Evolutionary conservation across 192 early-diverging fungal species (phyloP), one percentile per base, ranked within the genome.

Genomic region (Podila minutissima): DNA sequence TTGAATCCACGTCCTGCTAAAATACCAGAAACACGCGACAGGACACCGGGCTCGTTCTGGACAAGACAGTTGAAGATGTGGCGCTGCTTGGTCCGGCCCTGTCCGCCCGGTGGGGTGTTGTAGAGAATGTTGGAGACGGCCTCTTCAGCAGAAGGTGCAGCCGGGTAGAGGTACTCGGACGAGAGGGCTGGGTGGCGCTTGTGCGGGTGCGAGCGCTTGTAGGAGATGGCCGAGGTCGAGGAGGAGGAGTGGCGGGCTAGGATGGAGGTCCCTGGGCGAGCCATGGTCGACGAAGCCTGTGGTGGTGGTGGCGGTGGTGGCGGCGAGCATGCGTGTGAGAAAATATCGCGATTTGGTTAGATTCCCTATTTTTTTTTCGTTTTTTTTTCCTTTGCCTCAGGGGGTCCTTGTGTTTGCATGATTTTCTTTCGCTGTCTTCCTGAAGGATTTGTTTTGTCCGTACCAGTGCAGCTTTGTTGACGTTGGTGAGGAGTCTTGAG

Each of bases 61-160:
- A 97, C 97, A 71, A 99, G 88, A 72, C 96, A 96, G 89, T 96
- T 97, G 49, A 99, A 91, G 74, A 97, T 90, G 78, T 99, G 96
- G 48, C 95, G 94, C 22, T 79, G 69, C 31, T 85, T 88, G 50
- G 86, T 87, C 29, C 92, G 89, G 17, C 72, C 61, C 24, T 49
- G 57, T 26, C 72, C 53, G 5, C 83, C 35, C 2, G 78, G 32
- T 28, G 96, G 95, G 41, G 93, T 94, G 88, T 97, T 96, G 87
- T 97, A 96, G 59, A 99, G 86, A 75, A 98, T 96, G 87, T 95
- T 97, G 62, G 91, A 90, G 49, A 98, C 97, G 22, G 96, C 97
- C 82, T 99, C 94, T 83, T 98, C 93, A 38, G 92, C 31, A 86
- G 85, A 37, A 84, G 71, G 50, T 12, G 53, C 53, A 10, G 53